phyloP scores from a whole-genome alignment of 345 rosid species.

The Corymbia maculata region DNA sequence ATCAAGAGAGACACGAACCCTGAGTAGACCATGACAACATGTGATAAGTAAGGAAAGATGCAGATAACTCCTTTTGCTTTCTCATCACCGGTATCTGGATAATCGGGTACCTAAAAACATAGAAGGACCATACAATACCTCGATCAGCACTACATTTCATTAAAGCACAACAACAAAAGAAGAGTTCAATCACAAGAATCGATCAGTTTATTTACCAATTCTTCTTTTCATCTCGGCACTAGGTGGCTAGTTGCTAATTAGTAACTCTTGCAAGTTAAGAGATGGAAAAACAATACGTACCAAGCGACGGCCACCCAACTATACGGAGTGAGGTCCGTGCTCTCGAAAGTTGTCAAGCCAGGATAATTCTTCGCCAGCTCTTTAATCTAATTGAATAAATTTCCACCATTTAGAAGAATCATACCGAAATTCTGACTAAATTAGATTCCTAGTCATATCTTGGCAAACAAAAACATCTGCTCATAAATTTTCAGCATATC shows the following conservation, averaged over 20 bases:
- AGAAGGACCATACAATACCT: neutral
- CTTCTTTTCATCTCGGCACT: neutral
- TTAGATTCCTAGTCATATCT: neutral
- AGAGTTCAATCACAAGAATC: neutral
- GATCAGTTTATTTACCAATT: neutral
- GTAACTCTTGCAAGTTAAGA: neutral
- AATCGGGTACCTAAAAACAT: neutral
- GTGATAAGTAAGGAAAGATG: neutral
- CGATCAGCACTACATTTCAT: neutral
- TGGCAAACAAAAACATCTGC: neutral
- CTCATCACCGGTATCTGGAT: neutral
- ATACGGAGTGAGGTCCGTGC: constrained; percentile 71
- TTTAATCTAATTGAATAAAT: constrained; percentile 32
- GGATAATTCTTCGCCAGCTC: constrained; percentile 73
- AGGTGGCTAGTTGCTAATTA: neutral
- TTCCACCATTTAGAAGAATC: neutral
- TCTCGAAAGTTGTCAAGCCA: constrained; percentile 54
- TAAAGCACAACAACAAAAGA: neutral
- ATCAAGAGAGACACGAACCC: neutral
- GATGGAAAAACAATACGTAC: constrained; percentile 15
- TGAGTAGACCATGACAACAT: neutral
- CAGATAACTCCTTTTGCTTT: neutral
- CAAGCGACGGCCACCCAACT: constrained; percentile 98
- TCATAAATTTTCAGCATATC: neutral
- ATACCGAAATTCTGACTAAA: neutral